Base-by-base conservation (phyloP, 768 basidiomycete species). In the Tylopilus sp. region DNA sequence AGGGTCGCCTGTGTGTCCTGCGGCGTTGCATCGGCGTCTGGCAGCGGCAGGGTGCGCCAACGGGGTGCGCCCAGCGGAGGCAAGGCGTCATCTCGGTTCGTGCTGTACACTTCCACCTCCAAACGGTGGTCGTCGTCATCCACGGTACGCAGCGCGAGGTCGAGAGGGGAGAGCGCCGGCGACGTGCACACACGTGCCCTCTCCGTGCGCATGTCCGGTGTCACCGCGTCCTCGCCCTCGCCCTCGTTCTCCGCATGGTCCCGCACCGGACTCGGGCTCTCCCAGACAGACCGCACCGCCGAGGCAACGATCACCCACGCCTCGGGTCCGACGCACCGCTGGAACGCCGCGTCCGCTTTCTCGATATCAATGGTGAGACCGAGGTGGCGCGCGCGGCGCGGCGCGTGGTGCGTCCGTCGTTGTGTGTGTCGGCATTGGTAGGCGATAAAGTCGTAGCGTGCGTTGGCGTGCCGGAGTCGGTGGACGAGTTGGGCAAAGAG, bases 391-490 rank as follows among this genome's bases (percentile, higher is more conserved):
- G 82, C 82, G 22, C 69, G 76, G n/a, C 62, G 71, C 48, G 73
- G 76, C 10, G 82, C 82, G 57, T 77, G 78, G 53, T 71, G 56
- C 0, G 77, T 77, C 15, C 69, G 73, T 9, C 43, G 64, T 6
- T 67, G 62, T 3, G 66, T 52, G 21, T 56, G 57, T 44, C 80
- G 78, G 22, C 70, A 61, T 35, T 62, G 59, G 28, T 62, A 60
- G 3, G 79, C 78, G 48, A 78, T 62, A 18, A 53, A 57, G 28
- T 57, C 38, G 62, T 77, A 75, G 42, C 69, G 73, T 4, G 56
- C 60, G 62, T 81, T 82, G 40, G 81, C 70, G 23, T 59, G 52
- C 17, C 70, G 74, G 35, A 81, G 70, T 48, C 71, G 73, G 48
- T 55, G 52, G 33, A 73, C 56, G 60, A 81, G 68, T 53, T 76